phyloP scores from a whole-genome alignment of 1,284 basidiomycete species.

The Austroboletus novae-zelandiae region DNA sequence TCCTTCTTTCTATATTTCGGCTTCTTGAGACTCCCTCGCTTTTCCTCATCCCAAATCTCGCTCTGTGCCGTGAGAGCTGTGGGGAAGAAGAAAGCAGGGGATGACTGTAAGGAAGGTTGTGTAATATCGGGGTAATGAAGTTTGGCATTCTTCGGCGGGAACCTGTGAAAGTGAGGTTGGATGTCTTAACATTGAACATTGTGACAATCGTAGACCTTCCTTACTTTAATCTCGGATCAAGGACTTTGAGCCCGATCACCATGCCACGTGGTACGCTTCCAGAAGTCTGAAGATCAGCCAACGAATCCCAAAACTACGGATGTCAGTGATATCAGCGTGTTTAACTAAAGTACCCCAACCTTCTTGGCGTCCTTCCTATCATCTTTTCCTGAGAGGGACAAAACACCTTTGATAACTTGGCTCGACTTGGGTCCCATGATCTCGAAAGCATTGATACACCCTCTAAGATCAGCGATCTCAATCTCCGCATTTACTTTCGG shows the following conservation, averaged over 20 bases:
- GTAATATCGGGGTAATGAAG: conserved; percentile 24
- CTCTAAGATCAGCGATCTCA: conserved; percentile 67
- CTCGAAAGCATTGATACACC: conserved; percentile 78
- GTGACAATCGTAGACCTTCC: not conserved
- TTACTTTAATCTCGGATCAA: conserved; percentile 80
- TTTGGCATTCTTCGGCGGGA: conserved; percentile 76
- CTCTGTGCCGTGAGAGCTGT: conserved; percentile 57
- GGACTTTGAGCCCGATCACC: conserved; percentile 72
- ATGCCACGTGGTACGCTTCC: conserved; percentile 70
- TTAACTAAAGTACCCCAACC: conserved; percentile 35
- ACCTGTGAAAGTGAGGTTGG: conserved; percentile 42
- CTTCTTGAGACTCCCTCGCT: conserved; percentile 50
- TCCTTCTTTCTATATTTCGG: conserved; percentile 82
- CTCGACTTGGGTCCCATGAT: conserved; percentile 83
- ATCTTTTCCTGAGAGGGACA: conserved; percentile 57
- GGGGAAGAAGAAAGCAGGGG: conserved; percentile 48
- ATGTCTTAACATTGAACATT: not conserved
- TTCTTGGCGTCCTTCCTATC: conserved; percentile 57
- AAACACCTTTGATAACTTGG: conserved; percentile 72
- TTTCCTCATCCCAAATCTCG: conserved; percentile 67
- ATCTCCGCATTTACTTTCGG: conserved; percentile 41
- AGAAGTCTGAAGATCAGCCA: conserved; percentile 61
- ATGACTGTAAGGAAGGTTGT: conserved; percentile 7
- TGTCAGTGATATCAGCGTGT: conserved; percentile 1
- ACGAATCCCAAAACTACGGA: conserved; percentile 64